Evolutionary conservation across 2,329 filamentous ascomycete genomes (phyloP).

Genomic region (Xylariomycetidae sp.): DNA sequence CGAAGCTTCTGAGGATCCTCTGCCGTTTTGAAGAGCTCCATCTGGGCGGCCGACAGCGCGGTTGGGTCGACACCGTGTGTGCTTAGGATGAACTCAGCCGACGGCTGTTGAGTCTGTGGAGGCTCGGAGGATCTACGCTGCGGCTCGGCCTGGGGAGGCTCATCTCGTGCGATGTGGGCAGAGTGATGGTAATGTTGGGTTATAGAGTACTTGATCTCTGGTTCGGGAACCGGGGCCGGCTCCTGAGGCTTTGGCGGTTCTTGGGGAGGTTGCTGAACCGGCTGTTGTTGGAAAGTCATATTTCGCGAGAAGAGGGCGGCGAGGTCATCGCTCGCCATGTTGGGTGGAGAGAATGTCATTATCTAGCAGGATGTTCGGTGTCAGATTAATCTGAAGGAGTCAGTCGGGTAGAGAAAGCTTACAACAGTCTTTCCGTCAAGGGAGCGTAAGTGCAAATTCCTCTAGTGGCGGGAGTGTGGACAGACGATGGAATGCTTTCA

Average conservation of each 20-base stretch:
- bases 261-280: conserved; percentile 17
- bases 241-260: conserved; percentile 26
- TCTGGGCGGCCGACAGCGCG: conserved; percentile 67
- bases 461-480: no score
- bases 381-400: conserved; percentile 10
- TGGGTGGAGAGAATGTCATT: conserved; percentile 39
- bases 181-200: conserved; percentile 84
- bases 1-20: conserved; percentile 67
- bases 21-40: conserved; percentile 74
- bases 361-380: conserved; percentile 11
- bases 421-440: conserved; percentile 4
- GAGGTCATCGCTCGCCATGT: conserved; percentile 73
- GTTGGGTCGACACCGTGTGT: conserved; percentile 66
- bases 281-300: conserved; percentile 57
- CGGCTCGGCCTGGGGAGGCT: conserved; percentile 27
- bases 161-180: conserved; percentile 52
- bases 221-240: conserved; percentile 18
- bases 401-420: conserved; percentile 4
- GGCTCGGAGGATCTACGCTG: conserved; percentile 48
- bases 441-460: no score
- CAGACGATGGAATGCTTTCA: no score
- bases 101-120: conserved; percentile 42
- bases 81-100: conserved; percentile 54
- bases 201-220: conserved; percentile 63
- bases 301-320: conserved; percentile 73